Evolutionary conservation across 1,284 basidiomycete genomes (phyloP), one percentile per base, ranked within the genome.

Genomic region (Veloboletus limbatus): DNA sequence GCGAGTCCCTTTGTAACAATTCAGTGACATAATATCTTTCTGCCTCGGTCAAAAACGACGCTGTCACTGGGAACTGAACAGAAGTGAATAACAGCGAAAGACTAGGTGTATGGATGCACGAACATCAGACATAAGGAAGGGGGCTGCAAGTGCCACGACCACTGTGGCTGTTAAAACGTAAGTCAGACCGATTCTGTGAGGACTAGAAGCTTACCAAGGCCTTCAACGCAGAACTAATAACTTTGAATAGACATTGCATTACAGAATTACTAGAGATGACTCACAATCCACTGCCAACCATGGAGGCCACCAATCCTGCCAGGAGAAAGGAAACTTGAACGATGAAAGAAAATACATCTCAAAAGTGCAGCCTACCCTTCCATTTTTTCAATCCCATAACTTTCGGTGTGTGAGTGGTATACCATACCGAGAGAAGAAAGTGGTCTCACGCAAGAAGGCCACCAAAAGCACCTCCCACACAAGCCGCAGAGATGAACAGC

Each of bases 241-340:
- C n/a, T 9, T 7, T 16, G 8, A 31, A 22, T 39, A 2, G 48
- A 16, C 17, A 37, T 27, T 20, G 9, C 14, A 7, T 13, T 9
- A 17, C 18, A 16, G 14, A 17, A 17, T 18, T 8, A 16, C 18
- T 16, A 14, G 22, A 11, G 3, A n/a, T 13, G 8, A 57, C 73
- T 67, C 51, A 75, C 72, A 45, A 75, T 73, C 72, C 72, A 74
- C 36, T 67, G 62, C 68, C 67, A 66, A 17, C 65, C 66, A 46
- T 58, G 66, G 9, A 66, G 52, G 22, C 65, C 65, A 18, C 54
- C 64, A 55, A 78, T 10, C 11, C 45, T 47, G 18, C 3, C 13
- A 7, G 11, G 8, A 45, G 17, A 42, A 13, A 17, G n/a, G 8
- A 30, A 33, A 26, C 14, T 17, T 10, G 5, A 7, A 28, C 11